Percentiles rank a stretch among this genome's conserved stretches.
Conservation (phyloP, 371 early-diverging fungal species). For the Zychaea mexicana region DNA sequence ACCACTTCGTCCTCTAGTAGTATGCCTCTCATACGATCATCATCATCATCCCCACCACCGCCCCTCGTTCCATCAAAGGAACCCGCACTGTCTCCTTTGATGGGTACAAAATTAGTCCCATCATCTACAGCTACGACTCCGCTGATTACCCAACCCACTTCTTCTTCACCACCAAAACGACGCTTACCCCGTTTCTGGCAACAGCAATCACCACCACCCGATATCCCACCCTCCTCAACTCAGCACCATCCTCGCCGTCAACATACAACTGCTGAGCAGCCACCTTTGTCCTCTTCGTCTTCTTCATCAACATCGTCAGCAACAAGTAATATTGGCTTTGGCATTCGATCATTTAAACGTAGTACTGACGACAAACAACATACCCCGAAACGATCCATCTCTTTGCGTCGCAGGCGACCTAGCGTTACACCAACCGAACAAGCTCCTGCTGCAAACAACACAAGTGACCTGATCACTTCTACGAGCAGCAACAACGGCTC, state of each 20-base stretch:
- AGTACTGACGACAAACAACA: background rate
- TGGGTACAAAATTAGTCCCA: background rate
- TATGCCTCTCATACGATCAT: background rate
- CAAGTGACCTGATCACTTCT: too few species aligned
- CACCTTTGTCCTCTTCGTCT: background rate
- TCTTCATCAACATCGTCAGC: background rate
- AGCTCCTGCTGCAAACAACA: background rate
- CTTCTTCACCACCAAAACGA: slow-evolving; percentile 1
- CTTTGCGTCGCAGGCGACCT: background rate
- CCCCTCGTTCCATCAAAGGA: background rate
- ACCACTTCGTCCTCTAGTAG: background rate
- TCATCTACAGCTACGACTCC: background rate
- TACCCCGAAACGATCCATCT: background rate
- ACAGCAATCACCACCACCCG: background rate
- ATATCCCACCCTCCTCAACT: background rate
- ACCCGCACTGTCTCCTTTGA: background rate
- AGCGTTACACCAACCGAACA: slow-evolving; percentile 1
- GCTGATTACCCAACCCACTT: background rate
- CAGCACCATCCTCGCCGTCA: background rate
- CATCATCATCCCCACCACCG: background rate
- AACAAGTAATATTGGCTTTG: background rate
- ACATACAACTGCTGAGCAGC: background rate
- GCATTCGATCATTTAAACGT: background rate
- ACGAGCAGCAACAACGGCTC: background rate
- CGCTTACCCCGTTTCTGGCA: slow-evolving; percentile 3